These are phyloP conservation scores for Lignosus rhinocerotis DNA, from an alignment of 1,284 basidiomycete genomes.

Conservation along the genomic window DNA sequence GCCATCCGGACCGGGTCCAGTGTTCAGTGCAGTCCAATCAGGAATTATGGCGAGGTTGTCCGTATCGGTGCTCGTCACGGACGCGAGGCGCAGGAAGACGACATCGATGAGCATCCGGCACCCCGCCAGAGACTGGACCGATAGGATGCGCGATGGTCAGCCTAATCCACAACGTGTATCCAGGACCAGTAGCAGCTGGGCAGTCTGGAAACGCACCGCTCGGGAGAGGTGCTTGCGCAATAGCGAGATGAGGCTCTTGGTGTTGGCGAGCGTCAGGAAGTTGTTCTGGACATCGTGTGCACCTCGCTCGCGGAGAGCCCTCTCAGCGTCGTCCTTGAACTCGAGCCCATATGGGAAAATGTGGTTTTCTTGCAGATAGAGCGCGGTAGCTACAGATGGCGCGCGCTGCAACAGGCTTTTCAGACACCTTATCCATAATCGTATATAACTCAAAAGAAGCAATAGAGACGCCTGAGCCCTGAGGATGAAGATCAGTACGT, in stretches of 20 bases:
- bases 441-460: background rate
- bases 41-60: slow-evolving; percentile 9
- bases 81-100: slow-evolving; percentile 12
- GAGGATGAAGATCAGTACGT: background rate
- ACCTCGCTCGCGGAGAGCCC: slow-evolving; percentile 3
- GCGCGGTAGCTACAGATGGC: slow-evolving; percentile 9
- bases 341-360: slow-evolving; percentile 13
- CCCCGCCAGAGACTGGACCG: slow-evolving; percentile 5
- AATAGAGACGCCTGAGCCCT: background rate
- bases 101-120: slow-evolving; percentile 16
- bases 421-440: background rate
- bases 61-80: slow-evolving; percentile 6
- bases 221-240: slow-evolving; percentile 15
- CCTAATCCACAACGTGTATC: background rate
- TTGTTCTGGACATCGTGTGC: slow-evolving; percentile 5
- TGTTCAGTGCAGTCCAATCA: slow-evolving; percentile 10
- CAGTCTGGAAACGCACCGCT: slow-evolving; percentile 1
- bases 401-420: slow-evolving; percentile 2
- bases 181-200: background rate
- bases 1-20: background rate
- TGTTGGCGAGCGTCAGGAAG: slow-evolving; percentile 11
- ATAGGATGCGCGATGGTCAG: background rate
- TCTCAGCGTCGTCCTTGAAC: slow-evolving; percentile 9
- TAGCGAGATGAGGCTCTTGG: slow-evolving; percentile 11
- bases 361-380: slow-evolving; percentile 10